Base-by-base conservation (phyloP, 2,329 filamentous ascomycete genomes). In the Blastomyces gilchristii region DNA sequence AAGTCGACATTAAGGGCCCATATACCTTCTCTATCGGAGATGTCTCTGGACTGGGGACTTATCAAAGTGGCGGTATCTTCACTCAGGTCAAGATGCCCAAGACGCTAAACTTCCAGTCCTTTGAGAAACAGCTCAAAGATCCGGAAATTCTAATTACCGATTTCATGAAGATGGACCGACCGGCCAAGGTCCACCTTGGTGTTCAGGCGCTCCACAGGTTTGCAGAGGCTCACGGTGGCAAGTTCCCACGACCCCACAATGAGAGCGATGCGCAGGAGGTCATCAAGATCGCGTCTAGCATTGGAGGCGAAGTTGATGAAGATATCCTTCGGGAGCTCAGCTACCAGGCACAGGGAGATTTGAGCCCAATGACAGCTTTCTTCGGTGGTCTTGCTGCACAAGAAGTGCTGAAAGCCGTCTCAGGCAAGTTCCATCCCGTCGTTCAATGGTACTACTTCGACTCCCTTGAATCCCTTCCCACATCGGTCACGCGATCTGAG, bases 71-170 rank as follows among this genome's bases (percentile, higher is more conserved):
- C 57, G 94, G 94, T 65, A 84, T 96, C 64, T 99, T 89, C 76
- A 88, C 90, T 49, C 94, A 99, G 76, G 94, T 97, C 76, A 99
- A 97, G 83, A 97, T 97, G 93, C 94, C 94, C 60, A 96, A 94
- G 79, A 85, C 91, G 62, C 78, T 97, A 71, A 85, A 94, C 74
- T 99, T 97, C 78, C 90, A 96, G 79, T 82, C 86, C 50, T 84
- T 97, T 63, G 86, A 86, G 52, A 79, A 85, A 61, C 85, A 96
- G 65, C 77, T 97, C 63, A 90, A 90, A 76, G 89, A 91, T 63
- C 94, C 94, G 2, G 93, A 97, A 71, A 86, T 95, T 67, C 78
- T 97, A 71, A 85, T 96, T 65, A 96, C 94, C 28, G 94, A 99
- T 75, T 99, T 92, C 73, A 94, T 94, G 77, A 99, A 99, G 77